These are phyloP conservation scores for Fraxinus excelsior DNA, from an alignment of 257 asterid genomes.

Conservation along the genomic window DNA sequence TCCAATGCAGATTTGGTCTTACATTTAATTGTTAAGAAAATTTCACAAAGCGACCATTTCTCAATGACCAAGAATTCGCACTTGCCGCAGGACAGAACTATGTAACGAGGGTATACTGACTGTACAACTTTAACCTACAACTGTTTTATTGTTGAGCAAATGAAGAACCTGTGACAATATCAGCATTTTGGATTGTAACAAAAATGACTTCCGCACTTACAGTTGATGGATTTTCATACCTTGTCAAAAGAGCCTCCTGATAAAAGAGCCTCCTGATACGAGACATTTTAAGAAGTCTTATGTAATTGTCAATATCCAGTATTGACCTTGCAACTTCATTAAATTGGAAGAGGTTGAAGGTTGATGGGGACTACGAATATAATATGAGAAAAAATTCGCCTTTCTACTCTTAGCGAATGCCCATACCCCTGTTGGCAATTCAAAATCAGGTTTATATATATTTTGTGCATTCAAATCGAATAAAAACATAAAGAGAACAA, in stretches of 20 bases:
- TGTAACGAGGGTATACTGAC: constrained; percentile 3
- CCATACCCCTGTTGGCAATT: constrained; percentile 33
- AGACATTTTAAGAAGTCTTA: constrained; percentile 8
- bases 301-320: constrained; percentile 24
- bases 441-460: constrained; percentile 4
- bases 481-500: neutral
- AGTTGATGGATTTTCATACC: constrained; percentile 11
- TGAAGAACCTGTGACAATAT: constrained; percentile 20
- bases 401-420: constrained; percentile 21
- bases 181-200: constrained; percentile 27
- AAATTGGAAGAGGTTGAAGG: constrained; percentile 27
- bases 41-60: neutral
- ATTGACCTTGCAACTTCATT: constrained; percentile 24
- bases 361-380: neutral
- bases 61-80: neutral
- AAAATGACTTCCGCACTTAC: constrained; percentile 28
- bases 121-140: constrained; percentile 30
- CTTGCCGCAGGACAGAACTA: neutral
- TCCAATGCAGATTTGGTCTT: too few relatives aligned
- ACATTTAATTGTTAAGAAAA: too few relatives aligned
- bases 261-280: too few relatives aligned
- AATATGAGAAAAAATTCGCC: neutral
- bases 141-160: constrained; percentile 22
- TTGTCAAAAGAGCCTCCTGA: constrained; percentile 20
- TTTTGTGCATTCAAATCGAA: neutral